phyloP scores from a whole-genome alignment of 1,284 basidiomycete genomes.

The Trametes sp. region DNA sequence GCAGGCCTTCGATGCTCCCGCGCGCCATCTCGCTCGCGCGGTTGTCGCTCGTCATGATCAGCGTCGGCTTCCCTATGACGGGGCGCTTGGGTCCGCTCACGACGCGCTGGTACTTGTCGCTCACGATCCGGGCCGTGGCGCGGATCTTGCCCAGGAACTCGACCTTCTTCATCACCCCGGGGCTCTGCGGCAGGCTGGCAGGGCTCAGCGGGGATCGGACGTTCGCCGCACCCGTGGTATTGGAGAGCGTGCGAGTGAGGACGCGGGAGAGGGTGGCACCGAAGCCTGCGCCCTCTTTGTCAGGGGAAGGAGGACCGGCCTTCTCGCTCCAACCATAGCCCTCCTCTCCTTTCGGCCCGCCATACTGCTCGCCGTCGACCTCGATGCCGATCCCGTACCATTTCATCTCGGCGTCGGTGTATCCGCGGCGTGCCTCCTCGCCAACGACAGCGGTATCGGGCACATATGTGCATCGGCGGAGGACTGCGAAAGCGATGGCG shows the following conservation, averaged over 20 bases:
- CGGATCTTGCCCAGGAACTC: conserved; percentile 69
- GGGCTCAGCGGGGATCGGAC: conserved; percentile 27
- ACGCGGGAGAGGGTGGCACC: conserved; percentile 60
- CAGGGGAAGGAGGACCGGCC: conserved; percentile 11
- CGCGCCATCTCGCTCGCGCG: conserved; percentile 4
- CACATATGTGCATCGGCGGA: conserved; percentile 62
- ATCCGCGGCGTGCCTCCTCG: conserved; percentile 61
- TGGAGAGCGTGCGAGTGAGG: conserved; percentile 44
- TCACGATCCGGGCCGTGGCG: conserved; percentile 70
- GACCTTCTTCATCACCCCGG: conserved; percentile 68
- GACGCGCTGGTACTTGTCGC: conserved; percentile 53
- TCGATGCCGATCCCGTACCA: conserved; percentile 69
- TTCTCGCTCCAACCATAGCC: conserved; percentile 33
- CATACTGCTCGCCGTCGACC: conserved; percentile 34
- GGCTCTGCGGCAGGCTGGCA: conserved; percentile 41
- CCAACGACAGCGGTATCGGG: conserved; percentile 65
- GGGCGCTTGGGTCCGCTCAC: conserved; percentile 51
- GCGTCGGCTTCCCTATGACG: conserved; percentile 40
- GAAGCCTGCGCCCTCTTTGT: conserved; percentile 43
- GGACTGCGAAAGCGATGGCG: conserved; percentile 58
- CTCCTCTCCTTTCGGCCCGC: conserved; percentile 28
- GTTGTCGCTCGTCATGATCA: conserved; percentile 38
- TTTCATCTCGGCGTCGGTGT: conserved; percentile 66
- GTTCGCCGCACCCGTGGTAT: conserved; percentile 20
- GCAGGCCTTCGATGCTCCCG: conserved; percentile 32